Evolutionary conservation across 805 yeast species (phyloP), one percentile per base, ranked within the genome.

Genomic region (Zygoascus ofunaensis): DNA sequence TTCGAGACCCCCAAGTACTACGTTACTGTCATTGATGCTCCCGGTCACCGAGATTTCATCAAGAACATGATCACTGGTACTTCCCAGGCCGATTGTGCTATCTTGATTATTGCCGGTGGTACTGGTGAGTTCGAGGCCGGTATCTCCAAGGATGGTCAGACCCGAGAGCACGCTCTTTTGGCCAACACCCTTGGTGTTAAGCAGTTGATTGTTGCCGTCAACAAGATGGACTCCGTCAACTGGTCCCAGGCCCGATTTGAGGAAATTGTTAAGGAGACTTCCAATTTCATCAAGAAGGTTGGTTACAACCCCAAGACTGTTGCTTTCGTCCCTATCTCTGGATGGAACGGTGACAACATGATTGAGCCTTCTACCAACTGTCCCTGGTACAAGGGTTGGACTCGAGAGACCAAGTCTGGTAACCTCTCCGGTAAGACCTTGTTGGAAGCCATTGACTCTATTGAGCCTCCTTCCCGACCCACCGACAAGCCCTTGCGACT

Each of bases 11-110:
- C 87, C 63, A 82, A 80, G 71, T 82, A 78, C 77, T 74, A 79
- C 65, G 92, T 85, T 65, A 86, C 94, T 64, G 92, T 86, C 65
- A 85, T 85, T 66, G 94, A 85, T 68, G 94, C 94, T 60, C 94
- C 94, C 70, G 95, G 94, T 68, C 95, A 85, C 82, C 80, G 90
- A 74, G 94, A 85, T 78, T 85, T 84, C 82, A 85, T 85, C 77
- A 85, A 86, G 81, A 85, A 85, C 77, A 85, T 85, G 94, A 85
- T 84, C 68, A 84, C 94, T 64, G 94, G 94, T 80, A 84, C 92
- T 59, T 80, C 92, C 61, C 94, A 86, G 74, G 92, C 94, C 66
- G 94, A 84, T 71, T 77, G 92, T 70, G 94, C 94, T 63, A 79
- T 85, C 57, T 78, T 85, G 66, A 86, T 86, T 63, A 83, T 85